Evolutionary conservation across 163 green algal genomes (phyloP).

Genomic region (Chlorella variabilis): DNA sequence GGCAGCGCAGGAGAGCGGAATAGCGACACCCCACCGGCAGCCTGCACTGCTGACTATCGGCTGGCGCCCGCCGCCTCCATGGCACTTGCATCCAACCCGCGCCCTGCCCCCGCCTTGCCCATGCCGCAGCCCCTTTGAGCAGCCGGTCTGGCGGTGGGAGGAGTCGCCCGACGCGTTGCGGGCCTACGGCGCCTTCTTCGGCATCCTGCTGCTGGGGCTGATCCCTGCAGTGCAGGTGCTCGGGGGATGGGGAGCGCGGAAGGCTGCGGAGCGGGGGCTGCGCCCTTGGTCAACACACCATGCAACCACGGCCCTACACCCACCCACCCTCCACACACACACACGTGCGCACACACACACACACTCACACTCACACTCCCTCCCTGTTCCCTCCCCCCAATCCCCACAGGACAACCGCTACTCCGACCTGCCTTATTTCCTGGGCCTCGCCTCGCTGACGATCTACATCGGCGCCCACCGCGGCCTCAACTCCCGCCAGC

Average conservation of each 20-base stretch:
- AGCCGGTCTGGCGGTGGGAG: constrained; percentile 72
- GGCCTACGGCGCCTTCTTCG: constrained; percentile 67
- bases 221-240: constrained; percentile 53
- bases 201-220: constrained; percentile 60
- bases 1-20: no score
- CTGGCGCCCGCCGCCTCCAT: no score
- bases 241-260: not conserved
- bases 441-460: constrained; percentile 62
- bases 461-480: constrained; percentile 86
- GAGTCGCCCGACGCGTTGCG: constrained; percentile 65
- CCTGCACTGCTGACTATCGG: no score
- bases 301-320: no score
- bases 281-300: no score
- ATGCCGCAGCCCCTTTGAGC: not conserved
- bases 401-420: constrained; percentile 47
- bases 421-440: constrained; percentile 70
- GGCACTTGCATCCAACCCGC: no score
- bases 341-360: no score
- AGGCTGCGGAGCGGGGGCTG: no score
- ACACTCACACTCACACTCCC: no score
- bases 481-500: constrained; percentile 65
- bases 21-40: no score
- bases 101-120: no score
- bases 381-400: not conserved
- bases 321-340: no score